Evolutionary conservation across 495 filamentous ascomycete species (phyloP).

Genomic region (Aspergillus mulundensis): DNA sequence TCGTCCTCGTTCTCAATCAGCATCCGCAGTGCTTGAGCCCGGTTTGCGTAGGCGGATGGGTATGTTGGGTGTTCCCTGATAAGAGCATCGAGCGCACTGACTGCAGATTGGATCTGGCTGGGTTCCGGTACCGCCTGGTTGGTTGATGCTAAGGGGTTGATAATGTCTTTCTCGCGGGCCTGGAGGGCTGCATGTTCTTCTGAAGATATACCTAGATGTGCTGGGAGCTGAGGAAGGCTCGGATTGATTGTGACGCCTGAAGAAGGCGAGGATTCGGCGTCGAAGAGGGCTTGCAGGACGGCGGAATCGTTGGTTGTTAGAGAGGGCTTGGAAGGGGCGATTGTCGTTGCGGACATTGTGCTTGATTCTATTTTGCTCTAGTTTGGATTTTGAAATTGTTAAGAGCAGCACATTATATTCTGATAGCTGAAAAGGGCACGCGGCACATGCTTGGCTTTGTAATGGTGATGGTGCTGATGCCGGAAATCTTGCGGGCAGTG

Average conservation of each 20-base stretch:
- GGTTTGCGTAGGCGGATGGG: conserved; percentile 71
- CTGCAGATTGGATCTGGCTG: conserved; percentile 23
- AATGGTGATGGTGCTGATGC: background rate
- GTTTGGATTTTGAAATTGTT: background rate
- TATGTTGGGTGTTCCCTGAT: conserved; percentile 60
- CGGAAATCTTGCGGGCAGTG: background rate
- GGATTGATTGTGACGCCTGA: conserved; percentile 50
- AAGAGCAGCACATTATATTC: background rate
- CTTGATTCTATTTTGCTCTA: background rate
- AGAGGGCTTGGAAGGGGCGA: conserved; percentile 40
- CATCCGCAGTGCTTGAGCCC: conserved; percentile 66
- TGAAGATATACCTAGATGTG: conserved; percentile 24
- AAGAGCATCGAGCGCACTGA: conserved; percentile 48
- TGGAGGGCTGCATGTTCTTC: conserved; percentile 22
- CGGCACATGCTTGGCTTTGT: background rate
- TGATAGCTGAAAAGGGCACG: background rate
- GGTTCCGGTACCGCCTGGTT: conserved; percentile 15
- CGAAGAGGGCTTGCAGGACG: conserved; percentile 74
- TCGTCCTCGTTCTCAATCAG: conserved; percentile 22
- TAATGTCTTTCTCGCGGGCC: conserved; percentile 27
- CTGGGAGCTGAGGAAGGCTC: conserved; percentile 57
- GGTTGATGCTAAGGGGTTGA: conserved; percentile 23
- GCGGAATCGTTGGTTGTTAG: conserved; percentile 67
- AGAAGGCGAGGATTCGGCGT: conserved; percentile 66
- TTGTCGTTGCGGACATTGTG: conserved; percentile 27